A percentile compares a stretch with the other conserved stretches of the same genome.
These are phyloP conservation scores for Penicillium freii DNA, from an alignment of 2,329 filamentous ascomycete species.

Conservation along the genomic window DNA sequence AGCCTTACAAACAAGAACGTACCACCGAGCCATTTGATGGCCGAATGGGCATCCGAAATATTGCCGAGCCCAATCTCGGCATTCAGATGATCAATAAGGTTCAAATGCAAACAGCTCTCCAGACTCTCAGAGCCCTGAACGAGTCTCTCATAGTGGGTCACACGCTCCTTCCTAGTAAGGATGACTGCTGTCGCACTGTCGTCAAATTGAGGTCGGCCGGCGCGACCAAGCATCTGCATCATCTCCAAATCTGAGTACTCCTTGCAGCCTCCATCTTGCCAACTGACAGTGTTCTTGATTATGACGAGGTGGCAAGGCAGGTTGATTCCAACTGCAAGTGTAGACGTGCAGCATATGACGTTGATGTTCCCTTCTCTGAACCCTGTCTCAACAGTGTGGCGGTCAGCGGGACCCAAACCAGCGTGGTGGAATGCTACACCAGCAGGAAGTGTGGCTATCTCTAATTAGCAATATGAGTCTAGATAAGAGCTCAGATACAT, in stretches of 20 bases:
- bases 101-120: constrained; percentile 75
- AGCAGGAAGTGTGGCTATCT: constrained; percentile 46
- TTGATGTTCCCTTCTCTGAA: constrained; percentile 70
- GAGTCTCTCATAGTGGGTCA: constrained; percentile 67
- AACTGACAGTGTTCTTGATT: constrained; percentile 73
- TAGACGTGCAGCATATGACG: constrained; percentile 85
- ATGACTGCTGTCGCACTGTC: constrained; percentile 73
- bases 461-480: constrained; percentile 9
- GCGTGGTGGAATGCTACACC: constrained; percentile 84
- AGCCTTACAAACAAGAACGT: constrained; percentile 78
- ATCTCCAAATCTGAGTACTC: constrained; percentile 81
- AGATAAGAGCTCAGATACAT: constrained; percentile 14
- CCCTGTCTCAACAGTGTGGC: constrained; percentile 62
- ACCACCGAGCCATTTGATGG: constrained; percentile 70
- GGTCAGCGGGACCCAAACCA: constrained; percentile 65
- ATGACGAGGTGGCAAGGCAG: constrained; percentile 80
- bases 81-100: constrained; percentile 79
- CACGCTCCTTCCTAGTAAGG: constrained; percentile 67
- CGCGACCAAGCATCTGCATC: constrained; percentile 87
- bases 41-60: constrained; percentile 62
- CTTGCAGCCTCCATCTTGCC: constrained; percentile 58
- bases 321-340: constrained; percentile 79
- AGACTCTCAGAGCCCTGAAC: constrained; percentile 69
- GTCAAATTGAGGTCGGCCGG: constrained; percentile 81
- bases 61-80: constrained; percentile 78